phyloP scores from a whole-genome alignment of 163 green algal genomes.

The Volvox carteri region DNA sequence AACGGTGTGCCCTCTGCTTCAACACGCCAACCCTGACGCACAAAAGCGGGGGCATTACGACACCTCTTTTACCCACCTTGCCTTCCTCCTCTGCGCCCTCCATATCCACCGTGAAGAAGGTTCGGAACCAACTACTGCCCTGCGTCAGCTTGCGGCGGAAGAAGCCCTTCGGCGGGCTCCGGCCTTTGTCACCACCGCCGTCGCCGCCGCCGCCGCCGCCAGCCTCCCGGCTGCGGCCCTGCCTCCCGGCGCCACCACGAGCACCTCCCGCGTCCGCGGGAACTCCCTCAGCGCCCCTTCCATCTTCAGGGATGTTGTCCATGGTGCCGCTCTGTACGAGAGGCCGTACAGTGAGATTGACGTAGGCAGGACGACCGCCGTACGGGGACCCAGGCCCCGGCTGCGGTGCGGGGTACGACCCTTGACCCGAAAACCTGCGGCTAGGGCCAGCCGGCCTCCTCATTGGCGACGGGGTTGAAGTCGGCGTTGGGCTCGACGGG shows the following conservation, averaged over 20 bases:
- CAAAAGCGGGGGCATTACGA: background rate
- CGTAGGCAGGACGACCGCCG: background rate
- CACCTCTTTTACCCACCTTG: slow-evolving; percentile 25
- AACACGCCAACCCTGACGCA: no score
- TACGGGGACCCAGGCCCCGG: no score
- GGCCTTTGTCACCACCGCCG: background rate
- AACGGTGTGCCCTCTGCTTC: no score
- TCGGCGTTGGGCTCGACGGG: no score
- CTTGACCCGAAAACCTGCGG: no score
- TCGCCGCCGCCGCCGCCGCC: background rate
- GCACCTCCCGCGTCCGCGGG: background rate
- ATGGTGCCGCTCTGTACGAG: background rate
- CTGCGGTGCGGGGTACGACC: background rate
- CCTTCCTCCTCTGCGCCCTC: slow-evolving; percentile 12
- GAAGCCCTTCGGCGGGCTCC: background rate
- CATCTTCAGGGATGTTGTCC: background rate
- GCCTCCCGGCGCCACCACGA: background rate
- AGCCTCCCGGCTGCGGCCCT: background rate
- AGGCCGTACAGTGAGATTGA: background rate
- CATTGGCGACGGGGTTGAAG: no score
- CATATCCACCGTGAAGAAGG: slow-evolving; percentile 49
- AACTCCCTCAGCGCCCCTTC: no score
- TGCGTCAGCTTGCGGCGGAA: background rate
- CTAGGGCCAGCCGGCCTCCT: background rate
- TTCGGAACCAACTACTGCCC: background rate